Conservation (phyloP, 106 monocot genomes). For the Platanthera guangdongensis region DNA sequence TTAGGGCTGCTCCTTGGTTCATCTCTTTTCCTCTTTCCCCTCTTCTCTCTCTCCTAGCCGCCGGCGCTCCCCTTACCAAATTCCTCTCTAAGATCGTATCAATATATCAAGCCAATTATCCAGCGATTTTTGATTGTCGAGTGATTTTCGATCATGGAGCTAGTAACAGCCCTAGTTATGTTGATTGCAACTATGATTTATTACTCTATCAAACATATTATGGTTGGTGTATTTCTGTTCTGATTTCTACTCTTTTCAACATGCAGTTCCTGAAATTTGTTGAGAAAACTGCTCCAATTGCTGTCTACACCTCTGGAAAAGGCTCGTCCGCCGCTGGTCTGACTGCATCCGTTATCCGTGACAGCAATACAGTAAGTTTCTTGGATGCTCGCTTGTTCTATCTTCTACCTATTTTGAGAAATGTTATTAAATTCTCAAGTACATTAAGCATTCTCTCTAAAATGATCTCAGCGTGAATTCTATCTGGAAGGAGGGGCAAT, state of each 20-base stretch:
- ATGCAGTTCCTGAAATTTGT: conserved; percentile 97
- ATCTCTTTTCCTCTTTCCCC: too few relatives aligned
- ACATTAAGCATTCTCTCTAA: not conserved
- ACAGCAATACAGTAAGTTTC: conserved; percentile 74
- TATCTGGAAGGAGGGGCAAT: conserved; percentile 99
- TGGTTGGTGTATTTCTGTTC: not conserved
- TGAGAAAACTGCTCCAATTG: conserved; percentile 93
- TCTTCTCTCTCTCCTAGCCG: too few relatives aligned
- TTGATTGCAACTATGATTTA: not conserved
- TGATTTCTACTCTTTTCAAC: not conserved
- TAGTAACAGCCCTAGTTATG: too few relatives aligned
- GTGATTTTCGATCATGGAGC: too few relatives aligned
- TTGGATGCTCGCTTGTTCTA: not conserved
- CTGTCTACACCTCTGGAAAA: conserved; percentile 98
- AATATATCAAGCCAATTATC: too few relatives aligned
- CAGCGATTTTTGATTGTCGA: too few relatives aligned
- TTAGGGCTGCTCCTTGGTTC: too few relatives aligned
- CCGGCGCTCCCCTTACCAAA: too few relatives aligned
- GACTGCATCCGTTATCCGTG: conserved; percentile 96
- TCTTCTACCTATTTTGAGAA: not conserved
- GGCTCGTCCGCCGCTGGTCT: conserved; percentile 99
- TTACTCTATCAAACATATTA: too few relatives aligned
- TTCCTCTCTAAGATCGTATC: too few relatives aligned
- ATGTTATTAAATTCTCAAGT: not conserved
- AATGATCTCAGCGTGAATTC: conserved; percentile 77